Evolutionary conservation across 768 basidiomycete genomes (phyloP), one percentile per base, ranked within the genome.

Genomic region (Suillus subaureus): DNA sequence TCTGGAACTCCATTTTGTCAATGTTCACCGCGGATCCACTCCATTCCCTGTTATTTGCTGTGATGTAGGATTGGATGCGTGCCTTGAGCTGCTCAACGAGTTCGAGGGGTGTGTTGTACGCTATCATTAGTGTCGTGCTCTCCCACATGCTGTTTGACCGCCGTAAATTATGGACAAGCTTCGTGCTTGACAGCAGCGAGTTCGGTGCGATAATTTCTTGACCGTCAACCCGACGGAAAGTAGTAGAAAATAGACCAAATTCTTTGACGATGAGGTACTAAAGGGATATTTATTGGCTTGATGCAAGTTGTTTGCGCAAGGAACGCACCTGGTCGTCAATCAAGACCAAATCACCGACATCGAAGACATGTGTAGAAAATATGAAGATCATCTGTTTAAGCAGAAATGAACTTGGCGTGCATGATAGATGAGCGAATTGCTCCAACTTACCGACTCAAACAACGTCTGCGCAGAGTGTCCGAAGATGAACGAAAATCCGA

Each of bases 401-500:
- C n/a, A 68, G 39, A 56, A 57, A 67, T 61, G 18, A 23, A 26
- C 47, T 16, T 43, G 58, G 8, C 21, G 31, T 61, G 13, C 61
- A 39, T 49, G 49, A 26, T 33, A 40, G 66, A 40, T 23, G 39
- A 57, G 13, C 42, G 33, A 31, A 21, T 56, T 6, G 4, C 18
- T 16, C 23, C 2, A 13, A 74, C 85, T 63, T 66, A 90, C 90
- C 60, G 90, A 92, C 79, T 92, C 89, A 67, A 93, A 94, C 2
- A 93, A 77, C 0, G 86, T 88, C 68, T 90, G 88, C 1, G 92
- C 92, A 2, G 92, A 91, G 74, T 92, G 86, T 3, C 92, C 92
- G 67, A 94, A 94, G 66, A 94, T 86, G 79, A 94, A 94, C 15
- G 90, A 92, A 72, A 94, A 92, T 4, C 92, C 92, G 54, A 93